phyloP scores from a whole-genome alignment of 805 yeast genomes.

The Candida endomychidarum region DNA sequence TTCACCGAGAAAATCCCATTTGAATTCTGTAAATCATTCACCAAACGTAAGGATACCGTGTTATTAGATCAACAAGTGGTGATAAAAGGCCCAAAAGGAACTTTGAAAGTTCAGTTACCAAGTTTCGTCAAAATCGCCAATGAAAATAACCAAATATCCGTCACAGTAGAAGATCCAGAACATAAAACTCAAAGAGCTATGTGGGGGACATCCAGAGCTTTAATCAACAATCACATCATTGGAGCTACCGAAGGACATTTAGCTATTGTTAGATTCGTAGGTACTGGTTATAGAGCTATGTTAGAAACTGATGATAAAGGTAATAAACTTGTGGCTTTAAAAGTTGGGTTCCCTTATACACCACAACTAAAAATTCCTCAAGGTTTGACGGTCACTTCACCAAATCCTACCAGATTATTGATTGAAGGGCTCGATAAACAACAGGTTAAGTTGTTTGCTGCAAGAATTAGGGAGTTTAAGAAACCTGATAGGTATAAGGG shows the following conservation, averaged over 20 bases:
- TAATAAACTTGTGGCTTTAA: constrained; percentile 62
- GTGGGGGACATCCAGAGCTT: constrained; percentile 93
- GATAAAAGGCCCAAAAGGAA: constrained; percentile 78
- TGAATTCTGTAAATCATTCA: constrained; percentile 56
- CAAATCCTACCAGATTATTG: constrained; percentile 81
- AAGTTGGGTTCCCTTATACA: constrained; percentile 84
- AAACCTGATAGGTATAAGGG: constrained; percentile 99
- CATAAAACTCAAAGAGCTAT: constrained; percentile 74
- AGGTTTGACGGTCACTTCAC: constrained; percentile 70
- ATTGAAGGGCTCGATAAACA: constrained; percentile 89
- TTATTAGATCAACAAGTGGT: constrained; percentile 57
- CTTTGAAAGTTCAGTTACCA: constrained; percentile 62
- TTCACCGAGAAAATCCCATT: constrained; percentile 47
- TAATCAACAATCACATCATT: constrained; percentile 69
- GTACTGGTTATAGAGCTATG: constrained; percentile 94
- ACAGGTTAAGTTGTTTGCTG: constrained; percentile 84
- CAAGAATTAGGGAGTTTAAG: constrained; percentile 77
- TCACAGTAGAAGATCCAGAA: constrained; percentile 56
- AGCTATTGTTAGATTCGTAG: constrained; percentile 83
- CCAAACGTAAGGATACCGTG: constrained; percentile 64
- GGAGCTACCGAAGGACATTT: constrained; percentile 96
- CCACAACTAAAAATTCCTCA: constrained; percentile 77
- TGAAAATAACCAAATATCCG: constrained; percentile 38
- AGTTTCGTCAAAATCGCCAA: constrained; percentile 55
- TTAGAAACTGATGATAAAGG: constrained; percentile 56